Evolutionary conservation across 2,329 filamentous ascomycete genomes (phyloP).

Genomic region (Ophiostoma novo-ulmi): DNA sequence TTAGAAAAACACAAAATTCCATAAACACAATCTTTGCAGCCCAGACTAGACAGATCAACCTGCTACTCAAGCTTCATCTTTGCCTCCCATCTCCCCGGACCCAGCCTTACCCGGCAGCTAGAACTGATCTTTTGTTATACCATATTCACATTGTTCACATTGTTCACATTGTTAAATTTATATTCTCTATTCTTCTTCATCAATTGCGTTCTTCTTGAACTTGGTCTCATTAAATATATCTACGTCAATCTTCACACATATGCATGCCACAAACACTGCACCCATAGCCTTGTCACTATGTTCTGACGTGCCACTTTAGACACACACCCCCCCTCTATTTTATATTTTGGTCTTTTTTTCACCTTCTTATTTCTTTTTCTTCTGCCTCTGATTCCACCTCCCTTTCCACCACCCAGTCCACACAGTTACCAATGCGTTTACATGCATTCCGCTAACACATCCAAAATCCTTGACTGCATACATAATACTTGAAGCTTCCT

Average conservation of each 20-base stretch:
- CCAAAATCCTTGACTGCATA: slow-evolving; percentile 20
- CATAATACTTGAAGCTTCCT: slow-evolving; percentile 18
- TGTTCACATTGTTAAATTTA: not conserved
- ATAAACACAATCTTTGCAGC: not conserved
- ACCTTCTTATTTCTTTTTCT: not conserved
- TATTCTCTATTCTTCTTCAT: not conserved
- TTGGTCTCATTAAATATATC: not conserved
- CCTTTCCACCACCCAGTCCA: not conserved
- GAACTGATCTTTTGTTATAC: not conserved
- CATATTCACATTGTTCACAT: not conserved
- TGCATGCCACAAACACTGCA: slow-evolving; percentile 11
- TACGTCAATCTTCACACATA: slow-evolving; percentile 7
- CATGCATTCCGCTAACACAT: slow-evolving; percentile 22
- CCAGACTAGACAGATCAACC: not conserved
- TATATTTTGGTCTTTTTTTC: not conserved
- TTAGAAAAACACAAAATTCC: not conserved
- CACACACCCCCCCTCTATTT: not conserved
- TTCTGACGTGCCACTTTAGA: slow-evolving; percentile 12
- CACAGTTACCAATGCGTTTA: slow-evolving; percentile 17
- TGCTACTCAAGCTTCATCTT: not conserved
- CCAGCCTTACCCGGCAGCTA: not conserved
- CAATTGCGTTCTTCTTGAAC: not conserved
- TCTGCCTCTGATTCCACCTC: slow-evolving; percentile 1
- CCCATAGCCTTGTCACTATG: slow-evolving; percentile 12
- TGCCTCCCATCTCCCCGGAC: not conserved